Conservation (phyloP, 305 asterid genomes). For the Fraxinus angustifolia region DNA sequence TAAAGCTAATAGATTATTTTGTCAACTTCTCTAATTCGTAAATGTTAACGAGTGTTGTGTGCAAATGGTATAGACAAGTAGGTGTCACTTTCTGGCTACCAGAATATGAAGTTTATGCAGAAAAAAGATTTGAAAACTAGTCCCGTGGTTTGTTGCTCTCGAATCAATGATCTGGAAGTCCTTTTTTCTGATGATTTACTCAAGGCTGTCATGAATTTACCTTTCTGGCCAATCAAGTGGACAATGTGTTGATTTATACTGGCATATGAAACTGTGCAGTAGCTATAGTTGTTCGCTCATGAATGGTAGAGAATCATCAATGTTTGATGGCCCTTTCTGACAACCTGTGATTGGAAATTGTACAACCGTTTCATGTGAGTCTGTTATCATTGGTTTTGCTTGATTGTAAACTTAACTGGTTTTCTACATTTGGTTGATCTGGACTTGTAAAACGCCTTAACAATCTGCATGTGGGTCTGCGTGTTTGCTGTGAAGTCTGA, state of each 20-base stretch:
- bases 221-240: background rate
- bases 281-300: background rate
- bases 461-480: background rate
- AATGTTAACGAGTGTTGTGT: background rate
- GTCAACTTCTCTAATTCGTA: background rate
- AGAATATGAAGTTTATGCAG: background rate
- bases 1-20: background rate
- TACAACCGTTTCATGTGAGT: background rate
- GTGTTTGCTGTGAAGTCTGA: background rate
- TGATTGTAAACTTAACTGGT: background rate
- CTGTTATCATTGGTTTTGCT: background rate
- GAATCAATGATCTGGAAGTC: background rate
- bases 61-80: background rate
- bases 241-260: background rate
- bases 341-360: background rate
- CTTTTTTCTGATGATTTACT: background rate
- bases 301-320: background rate
- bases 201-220: background rate
- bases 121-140: background rate
- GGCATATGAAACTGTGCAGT: background rate
- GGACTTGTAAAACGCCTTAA: background rate
- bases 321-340: background rate
- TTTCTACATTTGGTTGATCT: background rate
- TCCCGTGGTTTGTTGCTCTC: background rate
- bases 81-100: background rate